Base-by-base conservation (phyloP, 805 yeast genomes). In the Cyberlindnera mississippiensis region DNA sequence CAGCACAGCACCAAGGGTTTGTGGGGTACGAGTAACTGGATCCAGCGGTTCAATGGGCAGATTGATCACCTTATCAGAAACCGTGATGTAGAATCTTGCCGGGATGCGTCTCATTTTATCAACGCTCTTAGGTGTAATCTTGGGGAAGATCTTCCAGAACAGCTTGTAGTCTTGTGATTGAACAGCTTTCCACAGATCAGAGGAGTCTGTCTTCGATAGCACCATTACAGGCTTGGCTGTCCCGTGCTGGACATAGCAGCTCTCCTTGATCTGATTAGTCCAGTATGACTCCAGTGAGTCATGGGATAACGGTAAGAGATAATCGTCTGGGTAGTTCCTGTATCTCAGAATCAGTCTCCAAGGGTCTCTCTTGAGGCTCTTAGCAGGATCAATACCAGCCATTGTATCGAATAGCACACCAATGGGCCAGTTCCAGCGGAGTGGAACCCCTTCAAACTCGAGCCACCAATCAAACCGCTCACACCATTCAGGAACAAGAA, bases 261-360 rank as follows among this genome's bases (percentile, higher is more conserved):
- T 75, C 56, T 91, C 97, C 55, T 93, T 91, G 57, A 88, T 64
- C 45, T 80, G 88, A 57, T 91, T 89, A 46, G 80, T 65, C 82
- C 93, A 81, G 37, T 76, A 71, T 38, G 71, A 74, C 34, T 62
- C 69, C 44, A 78, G 49, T 11, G 69, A 56, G 18, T 53, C 46
- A 41, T 35, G n/a, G 2, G 62, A 42, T 36, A 60, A 41, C 35
- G 76, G 69, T 12, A 76, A 64, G 17, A 82, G 52, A 20, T 66
- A 60, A 4, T 68, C 72, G 0, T 47, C 37, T 2, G 85, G 83
- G 37, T 67, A 68, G 26, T 63, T 57, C 7, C 71, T 66, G 36
- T 64, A 57, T 34, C 63, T 70, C 14, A 82, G 49, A 1, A 53
- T 56, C 22, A 82, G 44, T 7, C 61, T 64, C 83, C 88, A 84